Evolutionary conservation across 2,329 filamentous ascomycete genomes (phyloP), one percentile per base, ranked within the genome.

Genomic region (Calonectria leucothoes): DNA sequence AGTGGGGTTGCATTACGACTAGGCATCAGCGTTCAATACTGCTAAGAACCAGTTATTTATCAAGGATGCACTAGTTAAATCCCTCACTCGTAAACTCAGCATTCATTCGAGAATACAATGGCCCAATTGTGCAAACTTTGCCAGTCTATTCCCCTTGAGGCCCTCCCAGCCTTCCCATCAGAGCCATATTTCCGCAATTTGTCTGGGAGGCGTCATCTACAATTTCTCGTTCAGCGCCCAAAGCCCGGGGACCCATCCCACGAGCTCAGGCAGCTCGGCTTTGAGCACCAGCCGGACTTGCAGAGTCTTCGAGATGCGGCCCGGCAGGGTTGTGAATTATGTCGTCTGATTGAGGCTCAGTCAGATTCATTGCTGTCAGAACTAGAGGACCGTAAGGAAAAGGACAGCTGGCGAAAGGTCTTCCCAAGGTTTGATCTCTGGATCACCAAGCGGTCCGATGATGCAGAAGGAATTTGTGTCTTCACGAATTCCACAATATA

Each of bases 391-490:
- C 20, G n/a, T 7, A 45, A 61, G 6, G n/a, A 37, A 25, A 25
- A 42, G 23, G n/a, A 49, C 20, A 51, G 29, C 10, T 64, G 69
- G 27, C 20, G 48, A 4, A 11, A 39, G 14, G 49, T 17, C 1
- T 42, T 59, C 31, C 69, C 48, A 15, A 57, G 23, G 2, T 59
- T 66, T 29, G 61, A 71, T 17, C 15, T 71, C 15, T 71, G 61
- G 51, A 45, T 71, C 29, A 33, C 61, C 29, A 49, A 59, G 29
- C 61, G 69, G 4, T n/a, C 61, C 12, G 31, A 66, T 49, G 61
- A 39, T 12, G n/a, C 48, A 25, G 69, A 71, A 2, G 69, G 69
- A 7, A 27, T 71, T 45, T 66, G 51, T 63, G 61, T 70, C 23
- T n/a, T 66, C 10, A 57, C 61, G 15, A 71, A 71, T n/a, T 37